Evolutionary conservation across 129 eudicot genomes (phyloP).

Genomic region (Deinandra increscens): DNA sequence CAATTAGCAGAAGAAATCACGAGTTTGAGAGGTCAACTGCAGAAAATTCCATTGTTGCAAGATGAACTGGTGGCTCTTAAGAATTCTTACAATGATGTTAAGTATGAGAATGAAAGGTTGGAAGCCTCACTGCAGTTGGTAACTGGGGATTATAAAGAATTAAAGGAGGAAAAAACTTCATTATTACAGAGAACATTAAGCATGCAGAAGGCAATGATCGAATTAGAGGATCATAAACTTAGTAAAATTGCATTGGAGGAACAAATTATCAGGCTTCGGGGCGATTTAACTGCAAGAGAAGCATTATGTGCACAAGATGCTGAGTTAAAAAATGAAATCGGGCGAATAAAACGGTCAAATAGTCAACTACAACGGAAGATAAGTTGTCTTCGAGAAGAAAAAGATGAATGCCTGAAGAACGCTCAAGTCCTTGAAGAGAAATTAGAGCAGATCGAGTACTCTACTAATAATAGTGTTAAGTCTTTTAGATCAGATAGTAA

Average conservation of each 20-base stretch:
- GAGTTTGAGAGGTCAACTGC: conserved; percentile 45
- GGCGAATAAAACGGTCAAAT: conserved; percentile 52
- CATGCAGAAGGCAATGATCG: conserved; percentile 45
- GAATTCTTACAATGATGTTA: conserved; percentile 46
- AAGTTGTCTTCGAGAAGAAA: conserved; percentile 55
- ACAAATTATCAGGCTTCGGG: conserved; percentile 65
- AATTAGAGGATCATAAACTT: conserved; percentile 49
- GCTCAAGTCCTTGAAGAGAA: conserved; percentile 50
- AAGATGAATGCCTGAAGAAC: conserved; percentile 45
- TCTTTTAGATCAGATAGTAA: conserved; percentile 33
- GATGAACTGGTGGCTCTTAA: conserved; percentile 58
- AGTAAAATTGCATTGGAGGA: conserved; percentile 57
- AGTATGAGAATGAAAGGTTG: conserved; percentile 48
- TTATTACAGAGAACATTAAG: conserved; percentile 40
- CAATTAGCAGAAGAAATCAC: conserved; percentile 56
- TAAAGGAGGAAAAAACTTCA: conserved; percentile 44
- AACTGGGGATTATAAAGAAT: conserved; percentile 47
- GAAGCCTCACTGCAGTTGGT: conserved; percentile 48
- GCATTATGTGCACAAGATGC: conserved; percentile 59
- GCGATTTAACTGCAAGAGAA: conserved; percentile 71
- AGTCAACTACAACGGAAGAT: conserved; percentile 57
- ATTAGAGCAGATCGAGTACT: conserved; percentile 33
- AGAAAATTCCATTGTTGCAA: conserved; percentile 45
- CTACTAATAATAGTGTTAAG: conserved; percentile 23
- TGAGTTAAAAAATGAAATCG: conserved; percentile 65